phyloP scores from a whole-genome alignment of 768 basidiomycete species.

The Termitomyces sp. region DNA sequence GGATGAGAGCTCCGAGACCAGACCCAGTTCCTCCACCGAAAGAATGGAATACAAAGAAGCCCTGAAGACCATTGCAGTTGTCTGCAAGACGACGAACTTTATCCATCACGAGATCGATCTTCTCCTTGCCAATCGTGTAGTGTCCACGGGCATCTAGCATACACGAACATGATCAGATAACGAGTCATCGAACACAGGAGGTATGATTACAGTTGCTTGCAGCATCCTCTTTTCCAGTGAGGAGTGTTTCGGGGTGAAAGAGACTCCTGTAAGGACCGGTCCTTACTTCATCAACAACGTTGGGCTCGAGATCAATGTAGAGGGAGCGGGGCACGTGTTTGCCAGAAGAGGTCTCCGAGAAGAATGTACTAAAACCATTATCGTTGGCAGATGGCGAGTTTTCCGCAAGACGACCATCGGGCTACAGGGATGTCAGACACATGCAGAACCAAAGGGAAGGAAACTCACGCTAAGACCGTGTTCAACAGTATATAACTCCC shows the following conservation, averaged over 20 bases:
- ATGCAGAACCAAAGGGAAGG: neutral
- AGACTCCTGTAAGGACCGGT: slow-evolving; percentile 87
- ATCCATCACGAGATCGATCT: slow-evolving; percentile 95
- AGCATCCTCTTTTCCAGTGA: slow-evolving; percentile 98
- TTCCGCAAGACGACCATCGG: slow-evolving; percentile 83
- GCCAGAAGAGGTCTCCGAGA: slow-evolving; percentile 89
- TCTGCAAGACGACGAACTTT: slow-evolving; percentile 92
- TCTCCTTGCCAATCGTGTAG: slow-evolving; percentile 97
- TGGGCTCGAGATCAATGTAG: slow-evolving; percentile 94
- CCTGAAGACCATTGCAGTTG: slow-evolving; percentile 94
- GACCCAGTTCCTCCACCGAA: slow-evolving; percentile 99
- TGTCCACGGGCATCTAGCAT: slow-evolving; percentile 89
- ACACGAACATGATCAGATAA: slow-evolving; percentile 2
- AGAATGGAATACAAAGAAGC: slow-evolving; percentile 99
- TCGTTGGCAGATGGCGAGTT: slow-evolving; percentile 65
- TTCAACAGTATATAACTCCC: slow-evolving; percentile 98
- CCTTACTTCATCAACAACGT: slow-evolving; percentile 93
- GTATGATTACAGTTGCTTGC: slow-evolving; percentile 91
- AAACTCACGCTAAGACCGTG: slow-evolving; percentile 87
- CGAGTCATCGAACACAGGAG: slow-evolving; percentile 10
- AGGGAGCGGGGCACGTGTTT: slow-evolving; percentile 96
- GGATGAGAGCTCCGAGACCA: slow-evolving; percentile 93
- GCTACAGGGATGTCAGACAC: slow-evolving; percentile 40
- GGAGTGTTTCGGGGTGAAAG: slow-evolving; percentile 96
- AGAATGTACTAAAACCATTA: slow-evolving; percentile 95